These are phyloP conservation scores for Diplocarpon mali DNA, from an alignment of 2,329 filamentous ascomycete species.

Conservation along the genomic window DNA sequence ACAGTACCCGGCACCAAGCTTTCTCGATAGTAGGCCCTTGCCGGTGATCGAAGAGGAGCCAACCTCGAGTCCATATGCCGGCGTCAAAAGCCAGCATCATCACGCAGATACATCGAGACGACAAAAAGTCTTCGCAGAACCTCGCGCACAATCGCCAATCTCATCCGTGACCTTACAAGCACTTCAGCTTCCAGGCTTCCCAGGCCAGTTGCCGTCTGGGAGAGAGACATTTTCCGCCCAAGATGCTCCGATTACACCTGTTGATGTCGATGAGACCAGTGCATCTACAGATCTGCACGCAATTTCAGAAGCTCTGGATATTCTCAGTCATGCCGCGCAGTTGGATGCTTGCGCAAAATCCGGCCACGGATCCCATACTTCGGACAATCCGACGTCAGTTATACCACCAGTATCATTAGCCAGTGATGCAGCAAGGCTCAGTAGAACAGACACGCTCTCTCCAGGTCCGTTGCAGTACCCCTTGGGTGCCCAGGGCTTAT, in stretches of 20 bases:
- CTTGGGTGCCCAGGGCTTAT: conserved; percentile 9
- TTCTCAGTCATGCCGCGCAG: conserved; percentile 33
- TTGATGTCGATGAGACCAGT: conserved; percentile 31
- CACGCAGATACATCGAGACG: too few relatives aligned
- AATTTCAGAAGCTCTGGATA: conserved; percentile 32
- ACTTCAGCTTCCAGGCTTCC: not conserved
- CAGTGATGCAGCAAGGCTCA: not conserved
- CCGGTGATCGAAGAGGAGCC: not conserved
- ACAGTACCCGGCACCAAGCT: not conserved
- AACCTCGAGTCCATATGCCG: conserved; percentile 8
- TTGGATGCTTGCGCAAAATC: conserved; percentile 22
- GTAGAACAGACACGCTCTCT: not conserved
- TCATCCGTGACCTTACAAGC: not conserved
- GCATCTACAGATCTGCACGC: conserved; percentile 32
- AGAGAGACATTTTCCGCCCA: conserved; percentile 5
- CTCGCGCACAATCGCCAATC: too few relatives aligned
- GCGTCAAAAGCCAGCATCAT: conserved; percentile 3
- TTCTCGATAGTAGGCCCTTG: not conserved
- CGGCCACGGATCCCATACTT: conserved; percentile 10
- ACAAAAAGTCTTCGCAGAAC: too few relatives aligned
- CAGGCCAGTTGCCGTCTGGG: not conserved
- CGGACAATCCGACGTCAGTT: not conserved
- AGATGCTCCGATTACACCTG: conserved; percentile 11
- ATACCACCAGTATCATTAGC: conserved; percentile 3
- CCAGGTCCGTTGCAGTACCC: conserved; percentile 10